Evolutionary conservation across 2,329 filamentous ascomycete genomes (phyloP).

Genomic region (Trichoderma sp.): DNA sequence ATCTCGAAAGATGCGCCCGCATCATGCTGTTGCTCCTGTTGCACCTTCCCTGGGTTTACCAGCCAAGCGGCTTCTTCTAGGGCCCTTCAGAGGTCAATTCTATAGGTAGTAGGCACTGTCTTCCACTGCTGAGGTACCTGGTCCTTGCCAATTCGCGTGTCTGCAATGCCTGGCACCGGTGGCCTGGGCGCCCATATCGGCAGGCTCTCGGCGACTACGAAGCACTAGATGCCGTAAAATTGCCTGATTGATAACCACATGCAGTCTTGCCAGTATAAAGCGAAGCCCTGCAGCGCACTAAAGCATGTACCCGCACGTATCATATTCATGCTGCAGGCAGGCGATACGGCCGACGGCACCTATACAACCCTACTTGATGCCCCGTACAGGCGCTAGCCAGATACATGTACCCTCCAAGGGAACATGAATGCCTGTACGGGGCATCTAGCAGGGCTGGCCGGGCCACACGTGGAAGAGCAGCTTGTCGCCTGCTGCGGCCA

Average conservation of each 20-base stretch:
- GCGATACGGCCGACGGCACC: background rate
- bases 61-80: background rate
- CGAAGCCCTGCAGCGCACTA: background rate
- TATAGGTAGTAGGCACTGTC: background rate
- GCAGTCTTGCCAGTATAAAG: background rate
- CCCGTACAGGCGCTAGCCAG: background rate
- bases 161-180: background rate
- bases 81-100: background rate
- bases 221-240: background rate
- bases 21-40: background rate
- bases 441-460: slow-evolving; percentile 3
- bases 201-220: background rate
- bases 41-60: background rate
- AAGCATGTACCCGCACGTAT: background rate
- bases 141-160: background rate
- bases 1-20: background rate
- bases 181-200: background rate
- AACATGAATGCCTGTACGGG: background rate
- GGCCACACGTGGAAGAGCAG: slow-evolving; percentile 14
- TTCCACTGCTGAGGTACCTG: background rate
- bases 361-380: background rate
- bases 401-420: background rate
- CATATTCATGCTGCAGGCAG: background rate
- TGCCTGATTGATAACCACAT: background rate
- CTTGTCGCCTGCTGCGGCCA: slow-evolving; percentile 9